Base-by-base conservation (phyloP, 164 flowering plant genomes). In the Chloranthus sessilifolius region DNA sequence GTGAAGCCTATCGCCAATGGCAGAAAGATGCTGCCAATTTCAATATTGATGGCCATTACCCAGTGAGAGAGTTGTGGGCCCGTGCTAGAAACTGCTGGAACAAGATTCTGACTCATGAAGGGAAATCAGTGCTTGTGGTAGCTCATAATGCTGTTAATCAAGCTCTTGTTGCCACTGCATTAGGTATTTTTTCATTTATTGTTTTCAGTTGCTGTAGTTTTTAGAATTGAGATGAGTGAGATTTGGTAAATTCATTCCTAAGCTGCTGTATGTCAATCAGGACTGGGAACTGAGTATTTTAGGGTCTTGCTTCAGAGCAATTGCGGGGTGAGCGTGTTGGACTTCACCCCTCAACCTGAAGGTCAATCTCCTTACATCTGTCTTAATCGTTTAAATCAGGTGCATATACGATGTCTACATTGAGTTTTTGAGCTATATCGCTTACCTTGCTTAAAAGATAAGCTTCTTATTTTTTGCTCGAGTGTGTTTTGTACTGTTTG, bases 61-160 rank as follows among this genome's bases (percentile, higher is more conserved):
- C 98, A 0, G 98, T 88, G 52, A 85, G 95, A 58, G 95, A 91
- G 58, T 69, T 91, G 68, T 88, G 96, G 98, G 75, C 58, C 1
- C 88, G 98, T 55, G 91, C 91, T 47, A 75, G 78, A 64, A 77
- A 61, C 71, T 77, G 95, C 61, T 91, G 98, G 96, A 50, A 51
- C 31, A 78, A 66, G 61, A 88, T 91, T 42, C 64, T 91, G 42
- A 38, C 65, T 2, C 92, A 83, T 64, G 90, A 91, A 47, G 81
- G 92, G 61, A 74, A 61, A 55, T 88, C 95, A 36, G 73, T 88
- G 55, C 95, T 91, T 60, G 94, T 91, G 62, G 96, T 88, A 72
- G 98, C 96, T 66, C 96, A 88, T 47, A 88, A 91, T 82, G 96
- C 98, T 40, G 94, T 91, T 53, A 91, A 91, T 72, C 96, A 88